phyloP scores from a whole-genome alignment of 306 rosid species.

The Hippophae gyantsensis region DNA sequence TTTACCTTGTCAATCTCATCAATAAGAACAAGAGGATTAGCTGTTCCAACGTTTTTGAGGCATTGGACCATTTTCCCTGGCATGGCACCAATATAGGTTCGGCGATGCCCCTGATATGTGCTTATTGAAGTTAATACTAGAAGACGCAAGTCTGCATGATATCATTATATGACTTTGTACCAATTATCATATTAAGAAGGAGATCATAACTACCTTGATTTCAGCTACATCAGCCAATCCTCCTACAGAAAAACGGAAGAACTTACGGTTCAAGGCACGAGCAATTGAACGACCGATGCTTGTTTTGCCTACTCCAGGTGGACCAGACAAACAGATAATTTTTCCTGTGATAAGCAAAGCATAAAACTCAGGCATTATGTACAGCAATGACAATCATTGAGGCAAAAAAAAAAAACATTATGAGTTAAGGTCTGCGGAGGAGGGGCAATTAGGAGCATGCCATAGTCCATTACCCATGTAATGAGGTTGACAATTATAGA shows the following conservation, averaged over 20 bases:
- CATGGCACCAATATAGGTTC: slow-evolving; percentile 99
- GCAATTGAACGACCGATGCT: slow-evolving; percentile 99
- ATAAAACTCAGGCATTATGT: not conserved
- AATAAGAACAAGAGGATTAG: slow-evolving; percentile 94
- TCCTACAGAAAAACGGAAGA: slow-evolving; percentile 93
- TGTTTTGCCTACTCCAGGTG: slow-evolving; percentile 99
- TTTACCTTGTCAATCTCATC: slow-evolving; percentile 98
- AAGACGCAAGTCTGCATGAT: slow-evolving; percentile 3
- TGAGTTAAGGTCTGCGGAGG: slow-evolving; percentile 11
- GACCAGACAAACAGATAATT: slow-evolving; percentile 96
- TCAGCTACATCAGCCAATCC: slow-evolving; percentile 98
- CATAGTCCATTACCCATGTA: not conserved
- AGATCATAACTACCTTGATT: slow-evolving; percentile 62
- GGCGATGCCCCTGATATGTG: slow-evolving; percentile 85
- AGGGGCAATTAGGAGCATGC: slow-evolving; percentile 7
- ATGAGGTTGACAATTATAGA: not conserved
- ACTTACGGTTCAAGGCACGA: slow-evolving; percentile 91
- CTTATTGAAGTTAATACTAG: slow-evolving; percentile 17
- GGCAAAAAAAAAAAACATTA: slow-evolving; percentile 7
- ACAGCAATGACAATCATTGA: slow-evolving; percentile 4
- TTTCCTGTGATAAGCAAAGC: slow-evolving; percentile 49
- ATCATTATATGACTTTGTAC: not conserved
- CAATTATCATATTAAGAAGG: slow-evolving; percentile 6
- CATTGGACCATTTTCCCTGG: slow-evolving; percentile 99
- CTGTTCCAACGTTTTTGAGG: slow-evolving; percentile 91